Percentiles rank a stretch among this genome's conserved stretches.
These are phyloP conservation scores for Dicorynia guianensis DNA, from an alignment of 306 rosid genomes.

Conservation along the genomic window DNA sequence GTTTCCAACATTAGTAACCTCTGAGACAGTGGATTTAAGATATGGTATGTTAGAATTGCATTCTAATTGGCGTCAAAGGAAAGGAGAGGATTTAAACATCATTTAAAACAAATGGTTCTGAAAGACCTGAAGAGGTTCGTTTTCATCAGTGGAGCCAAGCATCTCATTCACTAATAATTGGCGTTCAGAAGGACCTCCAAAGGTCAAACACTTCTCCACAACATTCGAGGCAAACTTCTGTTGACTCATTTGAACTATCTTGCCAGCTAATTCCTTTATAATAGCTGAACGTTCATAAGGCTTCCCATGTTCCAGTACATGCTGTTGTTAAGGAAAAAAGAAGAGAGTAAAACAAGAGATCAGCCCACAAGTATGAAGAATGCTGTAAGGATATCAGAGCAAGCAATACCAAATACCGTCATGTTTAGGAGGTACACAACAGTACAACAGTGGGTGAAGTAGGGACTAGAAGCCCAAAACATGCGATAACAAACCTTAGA, in stretches of 20 bases:
- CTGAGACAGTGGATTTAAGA: not conserved
- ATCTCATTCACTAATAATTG: conserved; percentile 84
- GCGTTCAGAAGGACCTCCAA: conserved; percentile 87
- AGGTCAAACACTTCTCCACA: conserved; percentile 88
- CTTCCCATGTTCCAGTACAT: conserved; percentile 93
- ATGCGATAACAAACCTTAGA: not conserved
- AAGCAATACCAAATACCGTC: not conserved
- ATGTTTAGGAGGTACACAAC: not conserved
- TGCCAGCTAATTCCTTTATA: conserved; percentile 89
- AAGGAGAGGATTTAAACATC: not conserved
- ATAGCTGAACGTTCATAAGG: conserved; percentile 89
- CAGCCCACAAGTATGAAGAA: conserved; percentile 1
- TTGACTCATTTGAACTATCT: conserved; percentile 88
- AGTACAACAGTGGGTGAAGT: not conserved
- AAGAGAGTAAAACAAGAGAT: conserved; percentile 12
- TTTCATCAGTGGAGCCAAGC: conserved; percentile 97
- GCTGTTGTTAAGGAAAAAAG: conserved; percentile 42
- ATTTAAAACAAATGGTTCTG: not conserved
- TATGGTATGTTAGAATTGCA: not conserved
- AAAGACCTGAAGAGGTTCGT: conserved; percentile 93
- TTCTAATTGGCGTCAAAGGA: not conserved
- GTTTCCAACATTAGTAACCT: not conserved
- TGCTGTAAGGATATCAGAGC: not conserved
- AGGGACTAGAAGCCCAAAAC: conserved; percentile 1
- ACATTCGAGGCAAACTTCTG: conserved; percentile 95